phyloP scores from a whole-genome alignment of 2,329 filamentous ascomycete genomes.

The Colletotrichum graminicola region DNA sequence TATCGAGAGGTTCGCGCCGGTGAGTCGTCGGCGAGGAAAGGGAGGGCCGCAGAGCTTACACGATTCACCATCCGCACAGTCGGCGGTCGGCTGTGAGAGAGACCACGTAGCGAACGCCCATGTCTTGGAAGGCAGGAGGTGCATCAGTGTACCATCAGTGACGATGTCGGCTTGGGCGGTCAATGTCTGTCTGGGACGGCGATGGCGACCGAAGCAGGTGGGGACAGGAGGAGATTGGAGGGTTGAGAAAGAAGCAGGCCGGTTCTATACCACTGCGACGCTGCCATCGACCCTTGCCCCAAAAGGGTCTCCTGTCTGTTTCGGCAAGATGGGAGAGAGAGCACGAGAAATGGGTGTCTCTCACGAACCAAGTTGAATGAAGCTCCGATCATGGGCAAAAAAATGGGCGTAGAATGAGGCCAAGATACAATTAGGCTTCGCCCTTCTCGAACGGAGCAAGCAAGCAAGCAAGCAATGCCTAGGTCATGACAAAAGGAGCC shows the following conservation, averaged over 20 bases:
- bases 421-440: not conserved
- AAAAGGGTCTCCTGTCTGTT: too few species aligned
- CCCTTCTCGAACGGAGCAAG: not conserved
- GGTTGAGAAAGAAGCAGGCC: constrained; percentile 19
- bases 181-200: not conserved
- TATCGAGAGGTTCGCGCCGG: constrained; percentile 3
- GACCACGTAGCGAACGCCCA: too few species aligned
- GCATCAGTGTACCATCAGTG: too few species aligned
- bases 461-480: not conserved
- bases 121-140: too few species aligned
- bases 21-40: constrained; percentile 8
- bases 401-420: constrained; percentile 20
- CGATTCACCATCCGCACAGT: constrained; percentile 4
- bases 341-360: constrained; percentile 2
- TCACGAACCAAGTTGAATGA: constrained; percentile 18
- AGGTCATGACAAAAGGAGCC: too few species aligned
- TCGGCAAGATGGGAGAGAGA: not conserved
- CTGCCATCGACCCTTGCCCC: constrained; percentile 10
- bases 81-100: too few species aligned
- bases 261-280: constrained; percentile 30
- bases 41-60: not conserved
- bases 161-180: not conserved
- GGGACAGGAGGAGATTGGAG: constrained; percentile 38
- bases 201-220: constrained; percentile 12
- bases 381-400: constrained; percentile 4